phyloP scores from a whole-genome alignment of 2,329 filamentous ascomycete species.

The Xylaria hypoxylon region DNA sequence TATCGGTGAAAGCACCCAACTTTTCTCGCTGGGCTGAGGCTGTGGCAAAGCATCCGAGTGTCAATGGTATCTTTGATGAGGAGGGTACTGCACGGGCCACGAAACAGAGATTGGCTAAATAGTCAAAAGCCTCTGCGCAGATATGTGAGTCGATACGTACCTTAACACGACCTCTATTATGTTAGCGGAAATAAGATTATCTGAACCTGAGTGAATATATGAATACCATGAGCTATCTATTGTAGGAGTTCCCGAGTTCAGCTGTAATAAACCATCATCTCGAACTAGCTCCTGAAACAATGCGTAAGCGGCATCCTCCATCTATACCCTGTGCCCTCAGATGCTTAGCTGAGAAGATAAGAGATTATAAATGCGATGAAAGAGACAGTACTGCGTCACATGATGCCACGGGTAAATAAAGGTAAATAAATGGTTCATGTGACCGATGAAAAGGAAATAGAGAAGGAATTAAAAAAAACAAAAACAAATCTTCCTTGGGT shows the following conservation, averaged over 20 bases:
- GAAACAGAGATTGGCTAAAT: slow-evolving; percentile 55
- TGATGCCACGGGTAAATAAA: no score
- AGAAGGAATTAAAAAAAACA: no score
- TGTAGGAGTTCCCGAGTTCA: not conserved
- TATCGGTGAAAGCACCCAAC: slow-evolving; percentile 69
- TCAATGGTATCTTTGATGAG: slow-evolving; percentile 72
- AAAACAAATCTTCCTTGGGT: no score
- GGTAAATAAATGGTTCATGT: no score
- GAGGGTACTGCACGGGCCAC: slow-evolving; percentile 56
- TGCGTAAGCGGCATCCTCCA: not conserved
- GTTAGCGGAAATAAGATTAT: not conserved
- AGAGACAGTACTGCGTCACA: no score
- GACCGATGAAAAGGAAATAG: no score
- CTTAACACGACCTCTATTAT: not conserved
- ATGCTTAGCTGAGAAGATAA: not conserved
- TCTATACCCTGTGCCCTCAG: not conserved
- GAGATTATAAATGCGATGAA: no score
- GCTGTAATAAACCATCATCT: not conserved
- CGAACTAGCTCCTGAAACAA: no score
- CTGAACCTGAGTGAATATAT: not conserved
- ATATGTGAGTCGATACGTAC: not conserved
- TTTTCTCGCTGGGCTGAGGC: slow-evolving; percentile 76
- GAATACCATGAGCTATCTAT: not conserved
- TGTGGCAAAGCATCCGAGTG: slow-evolving; percentile 71
- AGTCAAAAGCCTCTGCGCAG: not conserved